These are phyloP conservation scores for Trichoderma aggressivum DNA, from an alignment of 2,329 filamentous ascomycete genomes.

Conservation along the genomic window DNA sequence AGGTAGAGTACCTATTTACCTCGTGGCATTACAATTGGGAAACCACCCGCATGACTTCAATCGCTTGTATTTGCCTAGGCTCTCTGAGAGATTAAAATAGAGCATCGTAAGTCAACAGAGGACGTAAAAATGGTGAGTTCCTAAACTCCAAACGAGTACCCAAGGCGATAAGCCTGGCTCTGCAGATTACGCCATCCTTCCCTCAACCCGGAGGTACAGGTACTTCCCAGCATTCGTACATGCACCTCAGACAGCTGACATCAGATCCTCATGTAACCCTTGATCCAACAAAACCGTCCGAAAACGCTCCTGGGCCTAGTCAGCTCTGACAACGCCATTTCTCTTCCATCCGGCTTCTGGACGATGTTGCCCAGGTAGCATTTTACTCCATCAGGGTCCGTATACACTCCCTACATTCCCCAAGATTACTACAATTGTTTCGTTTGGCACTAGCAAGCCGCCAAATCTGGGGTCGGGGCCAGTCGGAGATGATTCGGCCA, in stretches of 20 bases:
- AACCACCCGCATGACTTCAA: neutral
- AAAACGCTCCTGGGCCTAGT: neutral
- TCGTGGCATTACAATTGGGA: neutral
- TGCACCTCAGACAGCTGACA: conserved; percentile 15
- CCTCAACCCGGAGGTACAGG: neutral
- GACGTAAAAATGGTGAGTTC: too few species aligned
- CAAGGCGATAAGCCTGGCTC: neutral
- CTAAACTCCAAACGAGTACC: neutral
- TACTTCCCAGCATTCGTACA: neutral
- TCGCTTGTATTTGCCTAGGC: neutral
- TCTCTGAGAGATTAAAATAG: neutral
- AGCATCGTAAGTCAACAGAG: neutral
- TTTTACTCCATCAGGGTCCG: neutral
- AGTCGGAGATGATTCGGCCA: conserved; percentile 5
- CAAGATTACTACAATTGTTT: neutral
- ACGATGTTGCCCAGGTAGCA: too few species aligned
- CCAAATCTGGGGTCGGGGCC: conserved; percentile 5
- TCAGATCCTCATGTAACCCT: conserved; percentile 4
- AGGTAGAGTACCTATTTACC: too few species aligned
- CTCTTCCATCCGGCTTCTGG: neutral
- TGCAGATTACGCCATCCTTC: neutral
- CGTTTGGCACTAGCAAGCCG: neutral
- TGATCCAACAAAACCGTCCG: neutral
- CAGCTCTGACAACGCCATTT: neutral
- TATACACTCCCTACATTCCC: neutral